Evolutionary conservation across 2,329 filamentous ascomycete genomes (phyloP).

Genomic region (Colletotrichum phormii): DNA sequence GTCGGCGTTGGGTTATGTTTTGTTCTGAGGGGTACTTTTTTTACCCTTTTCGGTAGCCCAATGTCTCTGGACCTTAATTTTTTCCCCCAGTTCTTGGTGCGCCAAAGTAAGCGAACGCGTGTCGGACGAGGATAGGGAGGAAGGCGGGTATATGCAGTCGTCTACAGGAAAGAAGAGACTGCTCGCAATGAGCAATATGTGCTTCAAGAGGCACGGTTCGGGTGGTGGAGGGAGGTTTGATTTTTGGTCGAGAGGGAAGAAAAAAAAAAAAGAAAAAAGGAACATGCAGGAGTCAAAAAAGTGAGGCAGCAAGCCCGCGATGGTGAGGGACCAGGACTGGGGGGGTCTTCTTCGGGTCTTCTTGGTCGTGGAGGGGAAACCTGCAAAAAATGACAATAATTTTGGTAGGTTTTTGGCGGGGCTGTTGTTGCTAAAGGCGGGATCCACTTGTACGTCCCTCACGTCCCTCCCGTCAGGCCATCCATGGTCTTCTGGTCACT

Average conservation of each 20-base stretch:
- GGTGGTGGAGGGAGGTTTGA: neutral
- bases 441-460: neutral
- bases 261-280: conserved; percentile 25
- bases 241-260: neutral
- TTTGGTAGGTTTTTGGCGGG: conserved; percentile 35
- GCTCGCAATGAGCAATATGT: conserved; percentile 16
- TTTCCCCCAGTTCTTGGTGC: neutral
- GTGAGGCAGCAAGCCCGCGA: conserved; percentile 35
- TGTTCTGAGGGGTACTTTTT: conserved; percentile 35
- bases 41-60: conserved; percentile 21
- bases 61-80: conserved; percentile 14
- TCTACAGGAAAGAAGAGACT: conserved; percentile 18
- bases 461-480: no score
- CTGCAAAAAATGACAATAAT: conserved; percentile 35
- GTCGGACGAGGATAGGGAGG: conserved; percentile 16
- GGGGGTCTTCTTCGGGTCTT: neutral
- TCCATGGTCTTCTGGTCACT: no score
- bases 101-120: conserved; percentile 30
- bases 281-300: conserved; percentile 26
- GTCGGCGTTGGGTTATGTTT: conserved; percentile 25
- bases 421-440: conserved; percentile 14
- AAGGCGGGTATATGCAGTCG: conserved; percentile 15
- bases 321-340: conserved; percentile 21
- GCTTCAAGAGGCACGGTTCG: neutral
- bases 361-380: conserved; percentile 34